Evolutionary conservation across 345 rosid species (phyloP), one percentile per base, ranked within the genome.

Genomic region (Stellera chamaejasme): DNA sequence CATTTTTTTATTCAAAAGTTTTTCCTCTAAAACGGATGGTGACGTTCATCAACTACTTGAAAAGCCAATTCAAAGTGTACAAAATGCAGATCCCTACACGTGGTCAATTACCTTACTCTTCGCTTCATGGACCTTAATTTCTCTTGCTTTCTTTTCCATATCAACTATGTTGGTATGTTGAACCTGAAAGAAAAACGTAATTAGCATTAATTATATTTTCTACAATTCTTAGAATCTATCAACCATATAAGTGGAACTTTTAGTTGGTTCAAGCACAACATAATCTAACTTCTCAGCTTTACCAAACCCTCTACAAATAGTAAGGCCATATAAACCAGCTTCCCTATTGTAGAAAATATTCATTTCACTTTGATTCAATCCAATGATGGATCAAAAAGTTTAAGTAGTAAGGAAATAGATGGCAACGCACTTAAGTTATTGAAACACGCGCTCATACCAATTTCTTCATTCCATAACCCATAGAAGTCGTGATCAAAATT

Each of bases 261-360:
- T 79, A 45, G 77, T 63, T 44, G 82, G 56, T 70, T 81, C 84
- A 2, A 71, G 44, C 28, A 68, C 70, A 63, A 85, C 55, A 41
- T 81, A 79, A 60, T 88, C 90, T 11, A 83, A 13, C 69, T 79
- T 79, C 72, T 73, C 69, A 7, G 79, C 60, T 59, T 72, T 56
- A n/a, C 85, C 82, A 2, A 79, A 62, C 58, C 65, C 80, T 66
- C 79, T 83, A 0, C 94, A 94, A 51, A 88, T 69, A 41, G 85
- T 88, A 32, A 88, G 68, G 60, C 96, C 94, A 16, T 85, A 88
- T 0, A 94, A 94, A 61, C 90, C 96, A 27, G 75, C 79, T 65
- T 63, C 81, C 69, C 94, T 78, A 67, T 78, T 81, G 80, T 88
- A 88, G 43, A 82, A 54, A 50, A 85, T 85, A 67, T 88, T 88